A percentile compares a stretch with the other conserved stretches of the same genome.
These are phyloP conservation scores for Geoglossum cookeanum DNA, from an alignment of 2,329 filamentous ascomycete species.

Conservation along the genomic window DNA sequence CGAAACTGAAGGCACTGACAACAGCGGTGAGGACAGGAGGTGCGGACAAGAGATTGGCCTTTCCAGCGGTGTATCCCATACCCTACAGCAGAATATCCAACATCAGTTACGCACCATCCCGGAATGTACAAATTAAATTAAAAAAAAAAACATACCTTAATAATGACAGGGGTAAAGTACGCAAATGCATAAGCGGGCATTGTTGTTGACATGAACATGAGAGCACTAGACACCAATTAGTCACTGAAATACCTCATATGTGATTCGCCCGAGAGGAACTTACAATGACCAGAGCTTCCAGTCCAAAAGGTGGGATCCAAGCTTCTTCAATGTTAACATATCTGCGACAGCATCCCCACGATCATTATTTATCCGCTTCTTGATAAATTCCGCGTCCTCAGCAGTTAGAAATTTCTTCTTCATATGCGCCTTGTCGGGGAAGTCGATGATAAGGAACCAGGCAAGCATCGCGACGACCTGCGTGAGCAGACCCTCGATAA, in stretches of 20 bases:
- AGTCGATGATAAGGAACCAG: slow-evolving; percentile 46
- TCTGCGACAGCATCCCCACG: slow-evolving; percentile 31
- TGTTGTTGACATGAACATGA: slow-evolving; percentile 9
- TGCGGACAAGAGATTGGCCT: slow-evolving; percentile 15
- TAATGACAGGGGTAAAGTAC: slow-evolving; percentile 8
- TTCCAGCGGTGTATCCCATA: slow-evolving; percentile 15
- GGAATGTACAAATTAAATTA: background rate
- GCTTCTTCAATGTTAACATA: slow-evolving; percentile 29
- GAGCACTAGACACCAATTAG: slow-evolving; percentile 9
- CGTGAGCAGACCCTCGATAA: slow-evolving; percentile 52
- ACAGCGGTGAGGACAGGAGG: slow-evolving; percentile 15
- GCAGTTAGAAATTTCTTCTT: slow-evolving; percentile 51
- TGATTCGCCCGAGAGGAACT: slow-evolving; percentile 14
- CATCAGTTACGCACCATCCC: background rate
- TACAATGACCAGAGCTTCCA: slow-evolving; percentile 39
- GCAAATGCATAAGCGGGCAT: slow-evolving; percentile 5
- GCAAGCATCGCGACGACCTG: slow-evolving; percentile 40
- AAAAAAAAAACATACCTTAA: background rate
- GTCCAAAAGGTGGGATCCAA: slow-evolving; percentile 29
- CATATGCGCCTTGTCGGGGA: slow-evolving; percentile 46
- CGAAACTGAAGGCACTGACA: slow-evolving; percentile 11
- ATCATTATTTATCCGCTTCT: slow-evolving; percentile 31
- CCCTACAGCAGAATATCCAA: slow-evolving; percentile 4
- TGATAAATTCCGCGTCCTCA: slow-evolving; percentile 34
- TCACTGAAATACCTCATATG: slow-evolving; percentile 1